Base-by-base conservation (phyloP, 805 yeast species). In the Saccharomycopsis microspora region DNA sequence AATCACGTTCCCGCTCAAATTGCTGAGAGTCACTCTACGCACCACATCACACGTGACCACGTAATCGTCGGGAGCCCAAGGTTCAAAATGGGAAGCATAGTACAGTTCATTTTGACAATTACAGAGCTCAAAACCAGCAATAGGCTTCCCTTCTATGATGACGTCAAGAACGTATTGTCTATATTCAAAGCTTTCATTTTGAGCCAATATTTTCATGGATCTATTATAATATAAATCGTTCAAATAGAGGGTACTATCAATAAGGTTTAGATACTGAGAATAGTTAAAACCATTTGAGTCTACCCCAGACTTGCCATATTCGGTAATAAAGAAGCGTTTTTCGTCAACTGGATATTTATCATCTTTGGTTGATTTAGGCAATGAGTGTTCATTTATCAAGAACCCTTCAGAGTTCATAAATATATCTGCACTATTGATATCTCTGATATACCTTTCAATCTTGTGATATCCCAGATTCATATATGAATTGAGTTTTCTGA, bases 341-440 rank as follows among this genome's bases (percentile, higher is more conserved):
- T 57, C 58, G 43, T 63, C 60, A 6, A 64, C 68, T 19, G 19
- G 19, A 19, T 19, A 19, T 19, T 19, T 19, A 19, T 19, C 19
- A 19, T 19, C 19, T 27, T 64, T 62, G 32, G 57, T 60, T 28
- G 64, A 53, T 32, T 59, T 55, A 5, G 37, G 36, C 29, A 51
- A 35, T 30, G 32, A 30, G n/a, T 36, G 32, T n/a, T 44, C 50
- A 34, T 52, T 52, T 28, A 53, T 44, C 27, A 45, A 47, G 38
- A 41, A 49, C n/a, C 38, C 45, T 43, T 52, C 53, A 39, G 39
- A 30, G 40, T 48, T 45, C 34, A 53, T 33, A 35, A 37, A 49
- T 4, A 47, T 64, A 37, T 60, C 54, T 3, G 62, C 62, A 11
- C 72, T 66, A 43, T 68, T 64, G 42, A 69, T 65, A 46, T 67